Evolutionary conservation across 2,329 filamentous ascomycete species (phyloP), one percentile per base, ranked within the genome.

Genomic region (Aureobasidium mangrovei): DNA sequence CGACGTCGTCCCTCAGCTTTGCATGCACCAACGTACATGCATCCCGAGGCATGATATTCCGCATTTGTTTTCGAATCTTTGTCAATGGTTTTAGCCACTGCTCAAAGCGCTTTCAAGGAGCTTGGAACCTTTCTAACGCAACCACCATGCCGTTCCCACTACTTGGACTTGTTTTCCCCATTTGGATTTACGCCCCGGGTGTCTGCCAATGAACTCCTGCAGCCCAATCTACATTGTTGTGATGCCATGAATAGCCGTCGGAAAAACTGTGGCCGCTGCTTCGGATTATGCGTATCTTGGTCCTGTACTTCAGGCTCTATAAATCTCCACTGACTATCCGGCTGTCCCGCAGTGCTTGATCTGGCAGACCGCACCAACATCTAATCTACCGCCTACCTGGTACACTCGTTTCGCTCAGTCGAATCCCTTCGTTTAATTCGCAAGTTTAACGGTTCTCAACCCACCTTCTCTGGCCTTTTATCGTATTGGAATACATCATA

Each of bases 221-320:
- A 53, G 49, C 49, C 49, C 36, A 53, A 53, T 43, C 49, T 44
- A 31, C 40, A 53, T 53, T 53, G 49, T 44, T 43, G 49, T 39
- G 43, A 39, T 53, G 32, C 49, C 49, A 53, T 53, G 49, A 53
- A 53, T 53, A 53, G 49, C 40, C 31, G 40, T 53, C 49, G 49
- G 49, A 24, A 36, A 18, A n/a, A 39, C 27, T 28, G 47, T 51
- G 36, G 39, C 9, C 40, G 36, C 24, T 53, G 40, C 49, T 53
- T 44, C 39, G 12, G 40, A 29, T 29, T 44, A 43, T 44, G 40
- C 40, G 18, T 35, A 44, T 18, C 6, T 36, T 27, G 7, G 41
- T 43, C 12, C 26, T 24, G n/a, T 53, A 44, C 26, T n/a, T 26
- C 26, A 44, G 4, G 12, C 36, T 53, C 40, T 53, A 53, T 53